phyloP scores from a whole-genome alignment of 352 stramenopile genomes.

The Thraustotheca clavata region DNA sequence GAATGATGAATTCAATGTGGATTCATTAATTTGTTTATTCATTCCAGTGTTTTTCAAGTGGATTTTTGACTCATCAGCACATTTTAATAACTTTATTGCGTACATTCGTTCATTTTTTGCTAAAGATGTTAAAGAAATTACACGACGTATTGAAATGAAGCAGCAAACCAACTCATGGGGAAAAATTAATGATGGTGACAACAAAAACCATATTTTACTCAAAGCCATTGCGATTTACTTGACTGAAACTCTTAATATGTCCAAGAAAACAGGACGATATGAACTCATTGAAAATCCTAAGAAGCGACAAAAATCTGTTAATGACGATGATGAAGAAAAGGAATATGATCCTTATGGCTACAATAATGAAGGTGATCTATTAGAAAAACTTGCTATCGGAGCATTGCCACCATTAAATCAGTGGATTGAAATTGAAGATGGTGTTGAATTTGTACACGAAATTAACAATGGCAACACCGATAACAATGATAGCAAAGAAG shows the following conservation, averaged over 20 bases:
- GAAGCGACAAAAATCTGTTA: constrained; percentile 24
- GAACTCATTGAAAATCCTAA: constrained; percentile 35
- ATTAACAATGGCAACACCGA: constrained; percentile 1
- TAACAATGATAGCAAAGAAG: neutral
- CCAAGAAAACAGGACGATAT: constrained; percentile 34
- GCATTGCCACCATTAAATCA: constrained; percentile 31
- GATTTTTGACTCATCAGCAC: constrained; percentile 18
- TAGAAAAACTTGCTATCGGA: constrained; percentile 31
- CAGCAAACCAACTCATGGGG: constrained; percentile 31
- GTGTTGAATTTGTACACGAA: constrained; percentile 32
- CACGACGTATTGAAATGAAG: constrained; percentile 30
- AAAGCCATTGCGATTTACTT: constrained; percentile 41
- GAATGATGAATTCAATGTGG: constrained; percentile 46
- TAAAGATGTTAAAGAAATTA: constrained; percentile 23
- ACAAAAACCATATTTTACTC: constrained; percentile 42
- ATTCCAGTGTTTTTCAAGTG: constrained; percentile 33
- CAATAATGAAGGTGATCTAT: constrained; percentile 11
- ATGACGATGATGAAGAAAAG: constrained; percentile 17
- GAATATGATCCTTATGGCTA: neutral
- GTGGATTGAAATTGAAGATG: constrained; percentile 38
- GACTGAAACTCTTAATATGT: constrained; percentile 31
- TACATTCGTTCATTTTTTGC: constrained; percentile 22
- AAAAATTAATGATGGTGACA: constrained; percentile 32
- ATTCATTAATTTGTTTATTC: constrained; percentile 49
- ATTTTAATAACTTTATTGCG: constrained; percentile 23